Evolutionary conservation across 2,329 filamentous ascomycete species (phyloP), one percentile per base, ranked within the genome.

Genomic region (Parafenestella ontariensis): DNA sequence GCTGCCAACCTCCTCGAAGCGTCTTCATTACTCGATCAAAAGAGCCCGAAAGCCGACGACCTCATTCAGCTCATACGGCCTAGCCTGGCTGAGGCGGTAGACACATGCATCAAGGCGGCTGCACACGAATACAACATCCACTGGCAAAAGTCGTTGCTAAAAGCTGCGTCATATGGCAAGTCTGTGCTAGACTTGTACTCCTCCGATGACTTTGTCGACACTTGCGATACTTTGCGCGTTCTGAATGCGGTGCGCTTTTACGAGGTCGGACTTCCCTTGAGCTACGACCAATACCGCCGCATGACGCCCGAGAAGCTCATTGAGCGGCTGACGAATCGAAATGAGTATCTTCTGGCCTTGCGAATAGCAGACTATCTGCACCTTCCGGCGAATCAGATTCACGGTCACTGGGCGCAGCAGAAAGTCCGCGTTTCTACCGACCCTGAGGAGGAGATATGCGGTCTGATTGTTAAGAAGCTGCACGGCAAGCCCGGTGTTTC

Each of bases 151-250:
- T 87, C 96, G 65, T 82, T 99, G 1, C 82, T 99, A n/a, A 96
- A 96, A 73, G 95, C 95, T 5, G 95, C 95, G 0, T 98, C 94
- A 0, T 98, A 97, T 73, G 95, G 95, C 57, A 99, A 99, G 75
- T 98, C 95, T 0, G 95, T 98, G 0, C 83, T 99, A 3, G 95
- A 98, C 68, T 87, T 98, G 11, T 99, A 98, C 78, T 97, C 95
- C 76, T 97, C 93, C 70, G 95, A 99, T 70, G 94, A 99, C 62
- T 99, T 98, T 76, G 95, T 99, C 49, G 94, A 98, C 59, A 98
- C 97, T 89, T 96, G 92, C 65, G 94, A 99, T 75, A 95, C 89
- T 0, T 79, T 99, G 15, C 89, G 95, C 15, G 93, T 99, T 0
- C 82, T 99, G 43, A 98, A 97, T 67, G 94, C 94, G 6, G 90